A percentile compares a stretch with the other conserved stretches of the same genome.
These are phyloP conservation scores for Lablab purpureus DNA, from an alignment of 306 rosid species.

Conservation along the genomic window DNA sequence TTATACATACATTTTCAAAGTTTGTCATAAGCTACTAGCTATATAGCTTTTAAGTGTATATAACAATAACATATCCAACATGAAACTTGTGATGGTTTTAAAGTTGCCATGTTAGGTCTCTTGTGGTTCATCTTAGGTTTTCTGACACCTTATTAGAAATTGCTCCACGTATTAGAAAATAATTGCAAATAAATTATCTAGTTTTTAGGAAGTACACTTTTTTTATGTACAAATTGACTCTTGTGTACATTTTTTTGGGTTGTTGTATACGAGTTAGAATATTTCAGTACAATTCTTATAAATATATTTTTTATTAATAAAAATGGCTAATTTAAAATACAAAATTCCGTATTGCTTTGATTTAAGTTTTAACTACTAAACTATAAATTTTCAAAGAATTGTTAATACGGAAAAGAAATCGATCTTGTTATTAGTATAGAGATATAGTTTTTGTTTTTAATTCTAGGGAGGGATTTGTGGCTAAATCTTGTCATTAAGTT, in stretches of 20 bases:
- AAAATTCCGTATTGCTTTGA: too few relatives aligned
- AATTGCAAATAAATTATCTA: too few relatives aligned
- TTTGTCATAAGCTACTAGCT: constrained; percentile 23
- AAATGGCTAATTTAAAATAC: too few relatives aligned
- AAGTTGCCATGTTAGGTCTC: not conserved
- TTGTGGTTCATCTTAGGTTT: not conserved
- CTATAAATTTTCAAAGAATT: not conserved
- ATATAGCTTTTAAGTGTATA: not conserved
- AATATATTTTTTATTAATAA: too few relatives aligned
- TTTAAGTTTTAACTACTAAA: too few relatives aligned
- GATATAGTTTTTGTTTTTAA: not conserved
- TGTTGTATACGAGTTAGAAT: too few relatives aligned
- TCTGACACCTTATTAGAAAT: not conserved
- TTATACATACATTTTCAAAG: not conserved
- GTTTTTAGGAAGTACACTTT: too few relatives aligned
- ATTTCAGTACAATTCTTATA: too few relatives aligned
- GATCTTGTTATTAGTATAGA: too few relatives aligned
- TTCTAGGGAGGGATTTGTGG: too few relatives aligned
- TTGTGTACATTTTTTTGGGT: too few relatives aligned
- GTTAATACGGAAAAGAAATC: not conserved
- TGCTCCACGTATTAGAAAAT: not conserved
- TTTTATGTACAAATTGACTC: too few relatives aligned
- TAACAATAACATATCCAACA: not conserved
- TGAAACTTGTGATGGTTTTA: constrained; percentile 35
- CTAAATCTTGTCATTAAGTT: not conserved